Percentiles rank a stretch among this genome's conserved stretches.
Conservation (phyloP, 192 early-diverging fungal species). For the Spinellus fusiger region DNA sequence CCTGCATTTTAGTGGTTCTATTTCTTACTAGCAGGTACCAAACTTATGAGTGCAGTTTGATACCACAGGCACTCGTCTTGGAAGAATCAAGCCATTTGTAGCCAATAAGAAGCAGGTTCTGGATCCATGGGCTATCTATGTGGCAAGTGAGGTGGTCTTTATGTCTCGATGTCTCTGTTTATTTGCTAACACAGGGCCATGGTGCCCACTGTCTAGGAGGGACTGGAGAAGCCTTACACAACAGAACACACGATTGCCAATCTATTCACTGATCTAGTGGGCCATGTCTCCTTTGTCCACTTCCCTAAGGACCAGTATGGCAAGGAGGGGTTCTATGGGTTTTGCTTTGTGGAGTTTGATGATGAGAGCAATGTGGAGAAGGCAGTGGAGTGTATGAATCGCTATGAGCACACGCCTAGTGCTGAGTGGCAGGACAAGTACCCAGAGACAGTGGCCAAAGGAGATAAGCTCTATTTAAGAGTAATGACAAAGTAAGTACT, state of each 20-base stretch:
- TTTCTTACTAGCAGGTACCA: too few relatives aligned
- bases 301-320: constrained; percentile 4
- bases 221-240: constrained; percentile 8
- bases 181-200: not conserved
- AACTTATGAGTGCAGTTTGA: too few relatives aligned
- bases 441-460: not conserved
- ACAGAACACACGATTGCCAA: constrained; percentile 2
- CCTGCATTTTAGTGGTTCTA: too few relatives aligned
- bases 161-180: not conserved
- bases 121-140: constrained; percentile 26
- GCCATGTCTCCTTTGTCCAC: constrained; percentile 16
- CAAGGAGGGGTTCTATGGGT: not conserved
- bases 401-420: not conserved
- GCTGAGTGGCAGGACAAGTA: not conserved
- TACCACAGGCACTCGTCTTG: not conserved
- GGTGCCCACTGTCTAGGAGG: constrained; percentile 16
- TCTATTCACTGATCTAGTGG: constrained; percentile 7
- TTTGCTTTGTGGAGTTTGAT: constrained; percentile 30
- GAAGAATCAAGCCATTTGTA: constrained; percentile 15
- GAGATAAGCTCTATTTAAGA: not conserved
- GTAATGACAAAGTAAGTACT: constrained; percentile 27
- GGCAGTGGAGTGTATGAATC: constrained; percentile 8
- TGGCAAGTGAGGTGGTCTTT: constrained; percentile 1
- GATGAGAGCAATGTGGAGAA: constrained; percentile 1
- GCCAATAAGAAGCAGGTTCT: constrained; percentile 6